Evolutionary conservation across 1,139 yeast genomes (phyloP).

Genomic region (Zygoascus hellenicus): DNA sequence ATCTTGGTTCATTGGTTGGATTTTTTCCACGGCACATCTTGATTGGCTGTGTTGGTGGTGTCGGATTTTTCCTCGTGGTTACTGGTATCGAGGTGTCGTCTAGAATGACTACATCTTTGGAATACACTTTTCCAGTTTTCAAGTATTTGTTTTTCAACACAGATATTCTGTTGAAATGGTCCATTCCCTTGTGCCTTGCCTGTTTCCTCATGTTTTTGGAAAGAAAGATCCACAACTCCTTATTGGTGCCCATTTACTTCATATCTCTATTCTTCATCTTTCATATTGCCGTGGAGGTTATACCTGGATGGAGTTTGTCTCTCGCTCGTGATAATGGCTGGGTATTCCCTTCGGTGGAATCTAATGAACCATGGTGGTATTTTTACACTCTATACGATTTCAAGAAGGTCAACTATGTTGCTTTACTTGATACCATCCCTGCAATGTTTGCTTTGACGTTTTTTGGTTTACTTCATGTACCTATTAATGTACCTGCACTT

Average conservation of each 20-base stretch:
- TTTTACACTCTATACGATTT: conserved; percentile 73
- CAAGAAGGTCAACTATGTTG: conserved; percentile 63
- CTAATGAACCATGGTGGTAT: conserved; percentile 79
- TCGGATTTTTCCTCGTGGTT: conserved; percentile 82
- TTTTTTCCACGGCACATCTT: conserved; percentile 94
- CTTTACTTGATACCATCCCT: conserved; percentile 67
- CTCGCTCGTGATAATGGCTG: conserved; percentile 70
- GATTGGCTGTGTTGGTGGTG: conserved; percentile 98
- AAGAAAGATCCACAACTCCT: conserved; percentile 58
- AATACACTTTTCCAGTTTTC: conserved; percentile 56
- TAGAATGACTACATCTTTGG: conserved; percentile 65
- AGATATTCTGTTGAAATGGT: conserved; percentile 57
- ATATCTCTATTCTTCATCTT: conserved; percentile 62
- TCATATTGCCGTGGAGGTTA: conserved; percentile 57
- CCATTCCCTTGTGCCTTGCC: conserved; percentile 62
- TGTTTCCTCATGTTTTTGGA: conserved; percentile 49
- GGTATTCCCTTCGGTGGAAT: conserved; percentile 65
- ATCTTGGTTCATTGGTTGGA: conserved; percentile 80
- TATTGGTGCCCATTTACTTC: conserved; percentile 77
- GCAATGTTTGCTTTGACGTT: conserved; percentile 94
- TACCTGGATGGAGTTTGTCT: conserved; percentile 61
- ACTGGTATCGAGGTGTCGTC: conserved; percentile 91
- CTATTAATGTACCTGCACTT: conserved; percentile 93
- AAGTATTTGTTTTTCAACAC: conserved; percentile 39
- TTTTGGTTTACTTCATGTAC: conserved; percentile 92